phyloP scores from a whole-genome alignment of 2,329 filamentous ascomycete genomes.

The Claviceps digitariae region DNA sequence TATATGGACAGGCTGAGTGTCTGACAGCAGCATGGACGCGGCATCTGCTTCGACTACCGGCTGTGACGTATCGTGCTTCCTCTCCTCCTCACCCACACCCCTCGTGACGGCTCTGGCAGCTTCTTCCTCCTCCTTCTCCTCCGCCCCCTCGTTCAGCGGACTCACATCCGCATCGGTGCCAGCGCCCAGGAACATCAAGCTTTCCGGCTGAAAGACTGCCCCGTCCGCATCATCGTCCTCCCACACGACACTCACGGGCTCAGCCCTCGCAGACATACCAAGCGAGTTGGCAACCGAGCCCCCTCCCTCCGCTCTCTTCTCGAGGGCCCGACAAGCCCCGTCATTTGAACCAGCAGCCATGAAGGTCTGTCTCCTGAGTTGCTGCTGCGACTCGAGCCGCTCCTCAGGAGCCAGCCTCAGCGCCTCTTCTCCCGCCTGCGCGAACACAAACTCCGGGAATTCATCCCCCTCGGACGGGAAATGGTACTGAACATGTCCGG shows the following conservation, averaged over 20 bases:
- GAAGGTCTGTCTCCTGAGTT: slow-evolving; percentile 26
- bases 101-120: slow-evolving; percentile 7
- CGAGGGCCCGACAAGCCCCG: background rate
- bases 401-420: slow-evolving; percentile 37
- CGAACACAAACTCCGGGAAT: slow-evolving; percentile 38
- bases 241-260: slow-evolving; percentile 20
- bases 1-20: slow-evolving; percentile 14
- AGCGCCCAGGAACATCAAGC: slow-evolving; percentile 39
- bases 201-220: slow-evolving; percentile 36
- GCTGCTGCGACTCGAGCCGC: slow-evolving; percentile 36
- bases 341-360: slow-evolving; percentile 5
- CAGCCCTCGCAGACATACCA: slow-evolving; percentile 20
- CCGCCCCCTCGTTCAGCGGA: slow-evolving; percentile 27
- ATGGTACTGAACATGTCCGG: slow-evolving; percentile 39
- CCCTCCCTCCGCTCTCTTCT: background rate
- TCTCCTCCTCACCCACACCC: too few species aligned
- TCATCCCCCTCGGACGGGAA: slow-evolving; percentile 45
- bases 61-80: slow-evolving; percentile 9
- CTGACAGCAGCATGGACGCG: background rate
- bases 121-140: slow-evolving; percentile 24
- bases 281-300: slow-evolving; percentile 5
- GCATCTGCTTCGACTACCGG: background rate
- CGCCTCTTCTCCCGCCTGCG: slow-evolving; percentile 24
- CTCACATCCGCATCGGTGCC: slow-evolving; percentile 32
- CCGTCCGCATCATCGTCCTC: slow-evolving; percentile 18